Conservation (phyloP, 2,329 filamentous ascomycete genomes). For the Xylaria sp. region DNA sequence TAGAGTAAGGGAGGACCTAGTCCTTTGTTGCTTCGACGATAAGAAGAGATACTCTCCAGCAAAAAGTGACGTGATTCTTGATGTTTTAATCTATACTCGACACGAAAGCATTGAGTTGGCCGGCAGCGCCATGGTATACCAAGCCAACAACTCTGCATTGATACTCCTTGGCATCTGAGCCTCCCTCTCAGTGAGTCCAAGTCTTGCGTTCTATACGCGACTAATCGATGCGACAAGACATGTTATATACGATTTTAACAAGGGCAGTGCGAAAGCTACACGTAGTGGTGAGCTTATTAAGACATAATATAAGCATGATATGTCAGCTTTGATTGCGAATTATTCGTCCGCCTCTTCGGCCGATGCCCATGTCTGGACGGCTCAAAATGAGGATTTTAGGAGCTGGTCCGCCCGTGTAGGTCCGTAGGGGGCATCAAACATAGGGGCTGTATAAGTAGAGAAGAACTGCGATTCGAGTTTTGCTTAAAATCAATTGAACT, state of each 20-base stretch:
- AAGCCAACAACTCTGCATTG: not conserved
- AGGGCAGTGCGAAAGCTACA: not conserved
- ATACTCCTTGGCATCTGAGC: slow-evolving; percentile 14
- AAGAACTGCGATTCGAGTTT: not conserved
- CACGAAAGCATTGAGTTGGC: not conserved
- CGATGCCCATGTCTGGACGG: slow-evolving; percentile 5
- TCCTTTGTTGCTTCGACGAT: not conserved
- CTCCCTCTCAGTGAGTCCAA: slow-evolving; percentile 1
- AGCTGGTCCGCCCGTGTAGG: slow-evolving; percentile 20
- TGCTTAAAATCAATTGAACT: not conserved
- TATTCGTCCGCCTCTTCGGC: slow-evolving; percentile 29
- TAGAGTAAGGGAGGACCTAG: not conserved
- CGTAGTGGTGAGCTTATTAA: not conserved
- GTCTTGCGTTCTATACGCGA: not conserved
- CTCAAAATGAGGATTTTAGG: not conserved
- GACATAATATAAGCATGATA: slow-evolving; percentile 1
- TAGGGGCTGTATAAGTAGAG: slow-evolving; percentile 14
- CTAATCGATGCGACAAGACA: not conserved
- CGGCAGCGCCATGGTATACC: not conserved
- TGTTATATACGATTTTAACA: slow-evolving; percentile 3
- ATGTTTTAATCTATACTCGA: not conserved
- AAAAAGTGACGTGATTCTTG: not conserved
- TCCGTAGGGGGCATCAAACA: not conserved
- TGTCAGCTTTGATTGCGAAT: not conserved
- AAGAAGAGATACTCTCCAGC: no score